Base-by-base conservation (phyloP, 495 filamentous ascomycete species). In the Apodospora peruviana region DNA sequence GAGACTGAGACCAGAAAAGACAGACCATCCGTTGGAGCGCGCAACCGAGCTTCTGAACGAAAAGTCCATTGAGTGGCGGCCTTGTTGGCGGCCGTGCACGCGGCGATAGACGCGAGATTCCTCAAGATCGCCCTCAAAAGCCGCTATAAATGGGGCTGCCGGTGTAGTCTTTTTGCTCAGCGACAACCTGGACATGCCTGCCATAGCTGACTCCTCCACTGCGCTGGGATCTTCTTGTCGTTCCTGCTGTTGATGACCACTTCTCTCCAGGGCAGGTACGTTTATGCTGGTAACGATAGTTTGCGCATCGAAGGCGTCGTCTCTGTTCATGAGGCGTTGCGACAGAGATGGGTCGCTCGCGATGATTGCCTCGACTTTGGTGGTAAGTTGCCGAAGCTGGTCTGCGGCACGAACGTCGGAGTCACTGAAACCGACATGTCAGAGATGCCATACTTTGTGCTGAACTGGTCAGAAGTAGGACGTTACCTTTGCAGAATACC, bases 11-110 rank as follows among this genome's bases (percentile, higher is more conserved):
- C 47, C 45, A 12, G 59, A 57, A 20, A 57, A 42, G 12, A 42
- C 16, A 12, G 59, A 62, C 52, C 45, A 50, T 20, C 48, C 48
- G 9, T 56, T 21, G 2, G 52, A 43, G 8, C 19, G 10, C 17
- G 48, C 40, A 2, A 61, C 10, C 7, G 59, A 61, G 24, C 46
- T 59, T 4, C 51, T 47, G 19, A 53, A 48, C 14, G 58, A 58
- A 24, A 56, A 56, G 40, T 61, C 56, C 47, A 61, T 59, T 19
- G 35, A 56, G 5, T 51, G 43, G 8, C 56, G 48, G n/a, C n/a
- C n/a, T n/a, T n/a, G n/a, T n/a, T n/a, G n/a, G n/a, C n/a, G n/a
- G n/a, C n/a, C n/a, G 24, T 46, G 42, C 2, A 36, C 52, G 12
- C 50, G 48, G 22, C 56, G 59, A 20, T 61, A 61, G 2, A 47